These are phyloP conservation scores for Hypomyces perniciosus DNA, from an alignment of 2,329 filamentous ascomycete species.

Conservation along the genomic window DNA sequence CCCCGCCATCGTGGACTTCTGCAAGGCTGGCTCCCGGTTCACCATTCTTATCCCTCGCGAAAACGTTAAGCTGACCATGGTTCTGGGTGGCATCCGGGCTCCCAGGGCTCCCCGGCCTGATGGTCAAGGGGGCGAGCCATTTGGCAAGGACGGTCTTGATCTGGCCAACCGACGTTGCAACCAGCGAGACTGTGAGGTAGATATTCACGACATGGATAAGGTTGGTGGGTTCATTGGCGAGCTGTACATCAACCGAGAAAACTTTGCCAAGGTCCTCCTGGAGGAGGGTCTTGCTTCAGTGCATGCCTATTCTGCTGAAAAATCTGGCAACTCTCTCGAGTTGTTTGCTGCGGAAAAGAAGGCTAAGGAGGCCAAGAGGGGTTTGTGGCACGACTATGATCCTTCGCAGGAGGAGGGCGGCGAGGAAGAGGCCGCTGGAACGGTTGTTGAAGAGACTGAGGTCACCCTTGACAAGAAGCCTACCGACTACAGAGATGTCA, in stretches of 20 bases:
- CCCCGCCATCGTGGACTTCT: conserved; percentile 90
- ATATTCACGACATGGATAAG: conserved; percentile 93
- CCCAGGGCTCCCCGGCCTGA: conserved; percentile 76
- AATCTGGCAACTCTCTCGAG: conserved; percentile 82
- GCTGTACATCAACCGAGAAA: conserved; percentile 89
- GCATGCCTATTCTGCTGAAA: conserved; percentile 92
- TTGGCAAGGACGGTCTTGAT: conserved; percentile 90
- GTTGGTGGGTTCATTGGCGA: conserved; percentile 95
- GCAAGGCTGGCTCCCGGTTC: conserved; percentile 94
- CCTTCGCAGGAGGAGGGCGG: conserved; percentile 73
- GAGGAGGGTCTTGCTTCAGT: conserved; percentile 92
- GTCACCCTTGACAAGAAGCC: conserved; percentile 59
- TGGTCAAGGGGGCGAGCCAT: conserved; percentile 78
- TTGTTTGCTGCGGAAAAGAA: conserved; percentile 80
- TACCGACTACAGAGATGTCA: conserved; percentile 83
- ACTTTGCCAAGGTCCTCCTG: conserved; percentile 85
- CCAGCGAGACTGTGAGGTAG: conserved; percentile 93
- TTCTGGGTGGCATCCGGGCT: conserved; percentile 86
- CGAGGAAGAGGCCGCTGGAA: conserved; percentile 44
- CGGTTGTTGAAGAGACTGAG: conserved; percentile 45
- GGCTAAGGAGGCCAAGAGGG: conserved; percentile 84
- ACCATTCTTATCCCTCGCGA: conserved; percentile 88
- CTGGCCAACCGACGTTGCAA: conserved; percentile 82
- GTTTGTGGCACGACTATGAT: conserved; percentile 91
- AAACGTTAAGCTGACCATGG: conserved; percentile 89